These are phyloP conservation scores for Aspergillus pseudoglaucus DNA, from an alignment of 2,329 filamentous ascomycete genomes.

Conservation along the genomic window DNA sequence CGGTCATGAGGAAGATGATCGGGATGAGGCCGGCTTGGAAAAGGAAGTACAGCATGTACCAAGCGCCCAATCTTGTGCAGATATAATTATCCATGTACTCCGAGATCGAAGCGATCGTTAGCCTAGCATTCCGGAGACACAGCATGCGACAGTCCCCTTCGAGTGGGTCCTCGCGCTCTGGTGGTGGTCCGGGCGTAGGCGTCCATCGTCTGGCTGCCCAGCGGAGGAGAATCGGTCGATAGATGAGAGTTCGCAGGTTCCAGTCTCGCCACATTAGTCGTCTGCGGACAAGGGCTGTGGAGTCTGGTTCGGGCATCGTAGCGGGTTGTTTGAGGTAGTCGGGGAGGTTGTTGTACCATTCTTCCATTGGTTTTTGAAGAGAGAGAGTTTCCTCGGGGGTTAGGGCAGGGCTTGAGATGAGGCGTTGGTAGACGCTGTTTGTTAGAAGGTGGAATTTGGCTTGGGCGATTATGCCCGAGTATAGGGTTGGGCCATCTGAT, in stretches of 20 bases:
- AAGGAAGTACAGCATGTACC: conserved; percentile 43
- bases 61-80: conserved; percentile 36
- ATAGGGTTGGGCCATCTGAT: conserved; percentile 35
- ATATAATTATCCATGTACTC: conserved; percentile 36
- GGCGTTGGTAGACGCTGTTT: conserved; percentile 40
- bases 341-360: conserved; percentile 38
- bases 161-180: conserved; percentile 26
- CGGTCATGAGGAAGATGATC: conserved; percentile 38
- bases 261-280: conserved; percentile 39
- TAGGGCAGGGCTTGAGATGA: conserved; percentile 38
- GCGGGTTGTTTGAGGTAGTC: conserved; percentile 33
- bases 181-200: conserved; percentile 22
- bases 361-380: conserved; percentile 37
- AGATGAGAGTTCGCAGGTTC: conserved; percentile 40
- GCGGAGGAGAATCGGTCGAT: conserved; percentile 37
- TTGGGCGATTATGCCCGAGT: conserved; percentile 38
- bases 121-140: conserved; percentile 35
- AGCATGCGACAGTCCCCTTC: conserved; percentile 34
- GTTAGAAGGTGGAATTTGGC: conserved; percentile 38
- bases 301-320: conserved; percentile 27
- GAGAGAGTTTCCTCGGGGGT: conserved; percentile 36
- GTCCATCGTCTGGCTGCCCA: conserved; percentile 34
- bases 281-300: conserved; percentile 33
- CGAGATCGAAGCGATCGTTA: conserved; percentile 37
- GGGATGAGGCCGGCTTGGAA: conserved; percentile 42